Evolutionary conservation across 2,329 filamentous ascomycete species (phyloP), one percentile per base, ranked within the genome.

Genomic region (Hyphodiscus sp.): DNA sequence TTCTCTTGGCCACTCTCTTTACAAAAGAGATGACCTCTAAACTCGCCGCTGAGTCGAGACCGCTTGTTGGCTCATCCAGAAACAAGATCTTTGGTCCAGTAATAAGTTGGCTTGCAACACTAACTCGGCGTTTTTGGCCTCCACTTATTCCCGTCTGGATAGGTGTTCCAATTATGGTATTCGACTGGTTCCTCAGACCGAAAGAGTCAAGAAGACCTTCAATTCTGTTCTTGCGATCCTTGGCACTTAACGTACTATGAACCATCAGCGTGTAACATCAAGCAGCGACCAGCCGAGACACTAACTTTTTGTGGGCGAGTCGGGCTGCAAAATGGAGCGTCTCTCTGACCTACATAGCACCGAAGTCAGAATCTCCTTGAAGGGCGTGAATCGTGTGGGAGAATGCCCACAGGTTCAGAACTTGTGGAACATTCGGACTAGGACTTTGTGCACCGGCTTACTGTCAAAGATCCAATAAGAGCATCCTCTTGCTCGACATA

Each of bases 401-500:
- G 23, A 3, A 26, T 26, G 23, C 23, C 23, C 23, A 26, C 4
- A 26, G 23, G 8, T 26, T 26, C 23, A 8, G 23, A 26, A 8
- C 8, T 8, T 26, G 23, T 26, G 23, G 8, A 8, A 26, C 3
- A 3, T 26, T 26, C 23, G 23, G 23, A 26, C 23, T 4, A 8
- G 23, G 23, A 26, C 3, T 4, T 26, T 8, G 23, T 26, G 23
- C 23, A 4, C 8, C 8, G 23, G 3, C 23, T 26, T 26, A 26
- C 87, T 0, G 89, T 95, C 59, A 95, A 74, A 0, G 86, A 86
- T 4, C 89, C 90, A 49, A 92, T 86, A 13, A 95, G 76, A 1
- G 88, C 85, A 73, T 95, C 90, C 60, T 95, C 89, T 68, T 95
- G 90, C 72, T 95, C 90, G 20, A 95, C 90, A 65, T 91, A 95